These are phyloP conservation scores for Aspergillus baeticus DNA, from an alignment of 495 filamentous ascomycete genomes.

Conservation along the genomic window DNA sequence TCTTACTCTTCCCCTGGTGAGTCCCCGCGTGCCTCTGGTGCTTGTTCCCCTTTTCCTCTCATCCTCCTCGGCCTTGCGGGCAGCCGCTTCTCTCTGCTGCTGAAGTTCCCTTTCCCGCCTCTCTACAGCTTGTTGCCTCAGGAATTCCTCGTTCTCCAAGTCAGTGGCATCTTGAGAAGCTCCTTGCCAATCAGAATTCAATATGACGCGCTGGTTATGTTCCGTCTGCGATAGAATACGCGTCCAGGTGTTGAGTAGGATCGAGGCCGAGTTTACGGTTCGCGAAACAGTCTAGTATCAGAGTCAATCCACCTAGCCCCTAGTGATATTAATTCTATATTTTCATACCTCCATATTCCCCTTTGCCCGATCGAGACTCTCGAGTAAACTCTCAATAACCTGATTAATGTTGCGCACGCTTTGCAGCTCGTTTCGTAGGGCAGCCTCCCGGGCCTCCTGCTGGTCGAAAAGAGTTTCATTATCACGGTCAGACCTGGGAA, in stretches of 20 bases:
- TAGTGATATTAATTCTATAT: neutral
- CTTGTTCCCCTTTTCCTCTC: slow-evolving; percentile 51
- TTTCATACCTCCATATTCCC: slow-evolving; percentile 82
- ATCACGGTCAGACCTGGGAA: slow-evolving; percentile 38
- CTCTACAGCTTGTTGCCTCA: slow-evolving; percentile 71
- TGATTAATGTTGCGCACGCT: slow-evolving; percentile 81
- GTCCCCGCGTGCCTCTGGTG: slow-evolving; percentile 45
- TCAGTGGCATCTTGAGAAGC: slow-evolving; percentile 80
- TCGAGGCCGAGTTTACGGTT: slow-evolving; percentile 85
- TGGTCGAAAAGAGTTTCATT: slow-evolving; percentile 59
- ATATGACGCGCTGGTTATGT: slow-evolving; percentile 89
- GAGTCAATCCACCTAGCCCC: neutral
- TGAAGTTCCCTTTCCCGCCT: slow-evolving; percentile 72
- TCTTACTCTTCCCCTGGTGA: slow-evolving; percentile 42
- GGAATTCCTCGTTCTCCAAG: slow-evolving; percentile 70
- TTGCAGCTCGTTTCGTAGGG: slow-evolving; percentile 74
- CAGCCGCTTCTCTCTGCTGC: slow-evolving; percentile 68
- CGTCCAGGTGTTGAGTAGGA: slow-evolving; percentile 93
- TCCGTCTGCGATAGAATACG: slow-evolving; percentile 94
- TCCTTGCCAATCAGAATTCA: slow-evolving; percentile 87
- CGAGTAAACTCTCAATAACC: slow-evolving; percentile 80
- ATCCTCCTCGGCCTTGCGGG: slow-evolving; percentile 69
- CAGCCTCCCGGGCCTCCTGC: slow-evolving; percentile 69
- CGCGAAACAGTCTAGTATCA: slow-evolving; percentile 69
- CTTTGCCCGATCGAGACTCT: slow-evolving; percentile 75